Evolutionary conservation across 2,329 filamentous ascomycete species (phyloP).

Genomic region (Colletotrichum cordylinicola): DNA sequence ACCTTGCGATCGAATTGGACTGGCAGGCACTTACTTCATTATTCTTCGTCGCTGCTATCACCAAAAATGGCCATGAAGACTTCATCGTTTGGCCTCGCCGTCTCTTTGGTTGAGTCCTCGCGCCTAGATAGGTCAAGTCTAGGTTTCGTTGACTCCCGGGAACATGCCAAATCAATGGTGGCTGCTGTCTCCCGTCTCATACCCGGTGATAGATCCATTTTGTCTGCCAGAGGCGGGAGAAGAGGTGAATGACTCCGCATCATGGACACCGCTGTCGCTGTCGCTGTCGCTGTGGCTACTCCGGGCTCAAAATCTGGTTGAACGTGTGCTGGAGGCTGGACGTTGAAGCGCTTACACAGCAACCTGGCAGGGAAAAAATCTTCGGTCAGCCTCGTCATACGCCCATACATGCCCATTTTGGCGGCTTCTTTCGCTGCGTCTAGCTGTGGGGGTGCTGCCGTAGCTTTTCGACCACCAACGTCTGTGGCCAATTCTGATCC

Average conservation of each 20-base stretch:
- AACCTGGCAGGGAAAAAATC: conserved; percentile 83
- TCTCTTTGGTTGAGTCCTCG: neutral
- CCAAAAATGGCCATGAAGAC: conserved; percentile 95
- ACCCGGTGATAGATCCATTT: neutral
- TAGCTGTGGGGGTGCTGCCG: conserved; percentile 60
- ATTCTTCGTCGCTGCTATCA: conserved; percentile 74
- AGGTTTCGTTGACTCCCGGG: neutral
- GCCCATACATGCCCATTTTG: conserved; percentile 89
- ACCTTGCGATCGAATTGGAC: neutral
- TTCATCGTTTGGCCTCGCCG: conserved; percentile 10
- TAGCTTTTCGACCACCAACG: conserved; percentile 44
- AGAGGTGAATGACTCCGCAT: neutral
- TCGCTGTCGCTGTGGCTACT: neutral
- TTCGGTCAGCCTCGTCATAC: conserved; percentile 75
- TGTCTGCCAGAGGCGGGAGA: neutral
- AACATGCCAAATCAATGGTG: neutral
- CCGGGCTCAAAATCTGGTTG: conserved; percentile 52
- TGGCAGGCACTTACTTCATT: conserved; percentile 3
- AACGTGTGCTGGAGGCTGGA: conserved; percentile 76
- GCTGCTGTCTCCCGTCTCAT: neutral
- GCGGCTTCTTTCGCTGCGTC: conserved; percentile 89
- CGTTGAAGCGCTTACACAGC: conserved; percentile 93
- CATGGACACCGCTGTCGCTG: neutral
- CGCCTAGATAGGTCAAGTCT: conserved; percentile 14
- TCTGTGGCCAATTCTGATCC: conserved; percentile 20